phyloP scores from a whole-genome alignment of 495 filamentous ascomycete species.

The Tuber borchii region DNA sequence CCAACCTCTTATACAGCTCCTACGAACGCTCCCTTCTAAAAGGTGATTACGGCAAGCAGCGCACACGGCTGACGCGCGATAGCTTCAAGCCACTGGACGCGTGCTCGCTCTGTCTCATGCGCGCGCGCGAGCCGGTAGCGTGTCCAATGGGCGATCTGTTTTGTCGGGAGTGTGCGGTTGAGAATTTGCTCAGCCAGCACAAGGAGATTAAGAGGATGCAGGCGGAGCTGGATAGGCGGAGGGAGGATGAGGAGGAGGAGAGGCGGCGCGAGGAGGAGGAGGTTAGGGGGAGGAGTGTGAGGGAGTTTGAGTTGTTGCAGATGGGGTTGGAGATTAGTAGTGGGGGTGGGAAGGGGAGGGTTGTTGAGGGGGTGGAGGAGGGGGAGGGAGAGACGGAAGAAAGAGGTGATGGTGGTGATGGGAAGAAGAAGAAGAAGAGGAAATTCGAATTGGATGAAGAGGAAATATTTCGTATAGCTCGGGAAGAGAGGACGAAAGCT shows the following conservation, averaged over 20 bases:
- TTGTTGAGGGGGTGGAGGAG: conserved; percentile 44
- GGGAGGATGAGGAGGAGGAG: conserved; percentile 53
- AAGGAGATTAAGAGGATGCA: conserved; percentile 86
- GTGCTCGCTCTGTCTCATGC: conserved; percentile 81
- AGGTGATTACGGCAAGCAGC: conserved; percentile 69
- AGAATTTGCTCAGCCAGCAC: conserved; percentile 79
- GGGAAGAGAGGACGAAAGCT: conserved; percentile 62
- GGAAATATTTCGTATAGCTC: conserved; percentile 64
- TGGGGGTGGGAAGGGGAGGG: conserved; percentile 31
- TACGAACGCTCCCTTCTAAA: conserved; percentile 80
- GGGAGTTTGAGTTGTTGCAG: conserved; percentile 61
- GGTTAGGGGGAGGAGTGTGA: conserved; percentile 52
- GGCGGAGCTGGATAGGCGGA: conserved; percentile 56
- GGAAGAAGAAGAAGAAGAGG: conserved; percentile 59
- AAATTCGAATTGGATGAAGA: conserved; percentile 81
- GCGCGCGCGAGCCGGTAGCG: conserved; percentile 71
- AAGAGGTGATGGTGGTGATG: conserved; percentile 5
- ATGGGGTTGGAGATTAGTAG: conserved; percentile 60
- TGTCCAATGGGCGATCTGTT: conserved; percentile 81
- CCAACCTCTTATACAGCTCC: conserved; percentile 45
- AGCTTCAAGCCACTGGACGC: conserved; percentile 89
- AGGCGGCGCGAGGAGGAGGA: conserved; percentile 53
- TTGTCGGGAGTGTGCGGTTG: conserved; percentile 89
- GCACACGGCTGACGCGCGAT: conserved; percentile 82
- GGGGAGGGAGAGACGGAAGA: conserved; percentile 18